Evolutionary conservation across 768 basidiomycete species (phyloP), one percentile per base, ranked within the genome.

Genomic region (Mycena belliarum): DNA sequence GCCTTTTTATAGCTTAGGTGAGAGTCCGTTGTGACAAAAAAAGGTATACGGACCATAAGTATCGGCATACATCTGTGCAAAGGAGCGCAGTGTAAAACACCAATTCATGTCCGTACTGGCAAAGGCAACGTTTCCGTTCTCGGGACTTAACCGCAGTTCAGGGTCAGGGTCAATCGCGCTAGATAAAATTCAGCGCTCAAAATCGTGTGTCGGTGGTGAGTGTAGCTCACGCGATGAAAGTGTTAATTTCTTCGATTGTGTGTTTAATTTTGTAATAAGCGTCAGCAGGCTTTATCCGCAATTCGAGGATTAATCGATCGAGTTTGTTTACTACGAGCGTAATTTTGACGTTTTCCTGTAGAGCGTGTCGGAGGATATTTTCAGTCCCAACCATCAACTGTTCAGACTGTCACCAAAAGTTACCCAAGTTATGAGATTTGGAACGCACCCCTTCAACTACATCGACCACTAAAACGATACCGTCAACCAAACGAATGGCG

Each of bases 251-350:
- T 70, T 99, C 97, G 53, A 99, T 96, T 2, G 95, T 98, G 70
- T 98, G 96, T 72, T 93, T 96, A 64, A 99, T 93, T 80, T 99
- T 99, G 78, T 95, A 98, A 78, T 93, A 99, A 0, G 97, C 97
- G 67, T 99, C 97, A 40, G 87, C 77, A 52, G 97, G 97, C 68
- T 95, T 95, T 68, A 99, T 87, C 44, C 97, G 87, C 55, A 99
- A 79, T 74, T 99, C 97, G 53, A 99, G 85, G 61, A 98, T 98
- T 49, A 99, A 84, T 53, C 97, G 84, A 75, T 99, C 97, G 68
- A 99, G 88, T 80, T 99, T 99, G 80, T 99, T 99, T 62, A 99
- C 84, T 32, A 99, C 87, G 44, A 99, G 83, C 9, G 91, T 93
- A 60, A 95, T 89, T 79, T 91, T 89, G 67, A 95, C 77, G 53